phyloP scores from a whole-genome alignment of 2,329 filamentous ascomycete species.

The Cladosporium sp. region DNA sequence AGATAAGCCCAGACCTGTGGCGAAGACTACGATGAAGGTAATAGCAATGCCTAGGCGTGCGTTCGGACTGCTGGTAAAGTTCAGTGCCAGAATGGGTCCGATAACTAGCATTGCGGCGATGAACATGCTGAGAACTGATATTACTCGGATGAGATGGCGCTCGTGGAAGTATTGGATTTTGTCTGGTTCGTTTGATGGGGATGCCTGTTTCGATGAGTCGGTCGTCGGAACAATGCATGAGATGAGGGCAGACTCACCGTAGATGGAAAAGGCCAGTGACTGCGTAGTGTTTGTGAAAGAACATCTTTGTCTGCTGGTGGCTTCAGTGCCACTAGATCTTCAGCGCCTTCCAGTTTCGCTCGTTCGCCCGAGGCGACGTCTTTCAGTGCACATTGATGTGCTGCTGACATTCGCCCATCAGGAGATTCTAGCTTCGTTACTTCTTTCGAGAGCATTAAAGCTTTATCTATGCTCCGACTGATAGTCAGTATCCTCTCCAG shows the following conservation, averaged over 20 bases:
- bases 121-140: constrained; percentile 9
- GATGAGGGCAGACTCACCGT: neutral
- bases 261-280: constrained; percentile 12
- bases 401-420: neutral
- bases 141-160: neutral
- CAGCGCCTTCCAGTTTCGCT: constrained; percentile 2
- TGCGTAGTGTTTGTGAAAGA: constrained; percentile 1
- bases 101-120: constrained; percentile 12
- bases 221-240: neutral
- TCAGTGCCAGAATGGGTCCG: constrained; percentile 14
- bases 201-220: neutral
- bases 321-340: constrained; percentile 12
- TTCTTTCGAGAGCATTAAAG: constrained; percentile 2
- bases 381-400: neutral
- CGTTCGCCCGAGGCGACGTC: neutral
- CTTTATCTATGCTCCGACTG: neutral
- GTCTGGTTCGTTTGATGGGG: neutral
- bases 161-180: neutral
- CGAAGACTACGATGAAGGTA: constrained; percentile 14
- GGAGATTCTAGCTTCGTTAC: constrained; percentile 4
- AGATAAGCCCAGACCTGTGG: constrained; percentile 5
- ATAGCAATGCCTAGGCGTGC: constrained; percentile 12
- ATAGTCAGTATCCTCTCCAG: too few relatives aligned
- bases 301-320: constrained; percentile 11
- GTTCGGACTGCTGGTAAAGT: constrained; percentile 8